phyloP scores from a whole-genome alignment of 116 monocot species.

The Papilionanthe hybrid region DNA sequence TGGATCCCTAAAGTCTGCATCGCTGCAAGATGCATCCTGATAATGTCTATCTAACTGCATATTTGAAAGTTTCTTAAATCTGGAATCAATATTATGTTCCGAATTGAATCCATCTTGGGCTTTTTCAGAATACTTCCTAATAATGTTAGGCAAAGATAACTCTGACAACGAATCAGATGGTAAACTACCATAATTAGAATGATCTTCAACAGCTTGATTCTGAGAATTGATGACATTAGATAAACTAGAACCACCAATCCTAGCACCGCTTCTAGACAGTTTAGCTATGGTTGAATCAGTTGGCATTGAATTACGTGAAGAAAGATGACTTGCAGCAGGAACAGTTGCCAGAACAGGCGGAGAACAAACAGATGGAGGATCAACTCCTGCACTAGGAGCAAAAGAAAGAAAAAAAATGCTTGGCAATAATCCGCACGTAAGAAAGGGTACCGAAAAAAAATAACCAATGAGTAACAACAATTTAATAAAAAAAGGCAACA shows the following conservation, averaged over 20 bases:
- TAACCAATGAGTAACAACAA: not conserved
- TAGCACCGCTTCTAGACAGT: constrained; percentile 35
- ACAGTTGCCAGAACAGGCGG: constrained; percentile 63
- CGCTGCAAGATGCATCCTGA: constrained; percentile 48
- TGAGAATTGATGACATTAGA: constrained; percentile 37
- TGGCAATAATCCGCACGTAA: not conserved
- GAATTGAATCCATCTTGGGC: constrained; percentile 34
- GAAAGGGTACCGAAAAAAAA: not conserved
- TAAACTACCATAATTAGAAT: constrained; percentile 35
- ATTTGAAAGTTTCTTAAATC: constrained; percentile 31
- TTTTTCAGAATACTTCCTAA: constrained; percentile 59
- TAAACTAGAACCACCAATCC: constrained; percentile 45
- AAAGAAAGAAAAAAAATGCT: constrained; percentile 17
- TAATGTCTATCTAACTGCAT: constrained; percentile 56
- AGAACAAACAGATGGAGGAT: constrained; percentile 78
- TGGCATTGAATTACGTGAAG: constrained; percentile 30
- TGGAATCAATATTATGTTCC: constrained; percentile 42
- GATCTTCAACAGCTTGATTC: constrained; percentile 42
- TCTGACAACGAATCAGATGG: constrained; percentile 54
- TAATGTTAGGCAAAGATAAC: constrained; percentile 38
- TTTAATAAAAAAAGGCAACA: not conserved
- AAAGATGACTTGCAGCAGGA: constrained; percentile 44
- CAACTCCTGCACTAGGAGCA: constrained; percentile 89
- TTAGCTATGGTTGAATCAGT: constrained; percentile 43
- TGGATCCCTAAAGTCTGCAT: constrained; percentile 52